Base-by-base conservation (phyloP, 768 basidiomycete species). In the Cystobasidium ongulense region DNA sequence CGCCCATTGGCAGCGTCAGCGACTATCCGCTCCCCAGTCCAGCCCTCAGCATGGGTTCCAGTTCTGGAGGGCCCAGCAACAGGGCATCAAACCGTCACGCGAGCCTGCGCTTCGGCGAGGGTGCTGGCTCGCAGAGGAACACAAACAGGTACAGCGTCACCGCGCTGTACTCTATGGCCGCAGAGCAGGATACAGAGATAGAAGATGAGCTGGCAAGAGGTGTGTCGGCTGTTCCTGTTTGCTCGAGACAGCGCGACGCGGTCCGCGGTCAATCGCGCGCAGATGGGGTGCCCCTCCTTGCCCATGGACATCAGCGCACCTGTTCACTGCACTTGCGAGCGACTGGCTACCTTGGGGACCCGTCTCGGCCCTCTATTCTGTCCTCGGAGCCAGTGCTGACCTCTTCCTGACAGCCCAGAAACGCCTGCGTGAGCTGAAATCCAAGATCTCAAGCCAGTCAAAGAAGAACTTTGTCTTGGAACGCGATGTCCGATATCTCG, bases 401-500 rank as follows among this genome's bases (percentile, higher is more conserved):
- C 18, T n/a, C 46, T 35, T 71, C 25, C 17, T 17, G 21, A 74
- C 80, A 92, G 96, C 96, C 62, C 96, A 99, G 84, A 97, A 95
- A 82, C 92, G 95, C 59, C 84, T 99, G 35, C 86, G 96, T 35
- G 96, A 99, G 78, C 86, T 99, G 76, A 99, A 99, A 84, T 87
- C 89, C 31, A 90, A 93, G 80, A 99, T 99, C 74, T 98, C 96
- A 17, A 90, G 92, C 0, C 96, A 98, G 83, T 94, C 92, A 68
- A 99, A 99, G 86, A 98, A 97, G 87, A 99, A 99, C 83, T 99
- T 99, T 78, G 96, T 99, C 46, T 86, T 99, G 13, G 96, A 99
- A 81, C 89, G 96, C 54, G 96, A 99, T 81, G 96, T 99, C 38
- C 89, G 96, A 63, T 99, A 98, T 81, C 88, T 99, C 52, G 96